Evolutionary conservation across 2,329 filamentous ascomycete species (phyloP).

Genomic region (Microascus cirrosus): DNA sequence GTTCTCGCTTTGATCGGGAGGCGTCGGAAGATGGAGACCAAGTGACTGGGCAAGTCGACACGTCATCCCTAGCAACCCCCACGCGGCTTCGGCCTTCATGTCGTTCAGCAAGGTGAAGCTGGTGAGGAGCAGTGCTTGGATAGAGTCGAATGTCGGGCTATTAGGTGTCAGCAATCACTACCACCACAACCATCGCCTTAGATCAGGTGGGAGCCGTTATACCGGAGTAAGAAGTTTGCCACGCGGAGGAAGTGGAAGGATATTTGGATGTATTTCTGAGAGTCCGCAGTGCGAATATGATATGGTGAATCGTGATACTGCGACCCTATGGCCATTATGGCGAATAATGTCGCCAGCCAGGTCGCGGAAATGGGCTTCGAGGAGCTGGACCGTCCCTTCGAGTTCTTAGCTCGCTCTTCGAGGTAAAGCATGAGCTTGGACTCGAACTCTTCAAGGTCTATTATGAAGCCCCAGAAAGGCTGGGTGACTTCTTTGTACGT

Average conservation of each 20-base stretch:
- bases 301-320: slow-evolving; percentile 57
- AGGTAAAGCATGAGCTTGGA: slow-evolving; percentile 54
- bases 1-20: slow-evolving; percentile 32
- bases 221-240: slow-evolving; percentile 52
- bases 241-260: slow-evolving; percentile 54
- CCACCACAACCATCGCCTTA: background rate
- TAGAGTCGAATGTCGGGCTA: slow-evolving; percentile 53
- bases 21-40: slow-evolving; percentile 42
- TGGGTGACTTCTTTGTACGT: slow-evolving; percentile 58
- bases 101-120: slow-evolving; percentile 55
- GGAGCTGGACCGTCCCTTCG: slow-evolving; percentile 30
- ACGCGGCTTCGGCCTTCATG: slow-evolving; percentile 59
- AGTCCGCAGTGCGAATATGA: slow-evolving; percentile 45
- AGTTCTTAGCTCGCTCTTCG: slow-evolving; percentile 49
- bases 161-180: background rate
- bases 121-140: slow-evolving; percentile 51
- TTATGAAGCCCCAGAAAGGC: slow-evolving; percentile 57
- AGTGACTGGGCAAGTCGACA: slow-evolving; percentile 55
- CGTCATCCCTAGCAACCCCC: slow-evolving; percentile 53
- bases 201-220: slow-evolving; percentile 6
- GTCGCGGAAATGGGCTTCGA: slow-evolving; percentile 47
- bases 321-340: slow-evolving; percentile 52
- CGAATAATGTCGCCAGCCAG: slow-evolving; percentile 56
- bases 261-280: slow-evolving; percentile 51
- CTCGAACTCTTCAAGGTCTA: slow-evolving; percentile 56